Conservation (phyloP, 2,329 filamentous ascomycete genomes). For the Fusarium hostae region DNA sequence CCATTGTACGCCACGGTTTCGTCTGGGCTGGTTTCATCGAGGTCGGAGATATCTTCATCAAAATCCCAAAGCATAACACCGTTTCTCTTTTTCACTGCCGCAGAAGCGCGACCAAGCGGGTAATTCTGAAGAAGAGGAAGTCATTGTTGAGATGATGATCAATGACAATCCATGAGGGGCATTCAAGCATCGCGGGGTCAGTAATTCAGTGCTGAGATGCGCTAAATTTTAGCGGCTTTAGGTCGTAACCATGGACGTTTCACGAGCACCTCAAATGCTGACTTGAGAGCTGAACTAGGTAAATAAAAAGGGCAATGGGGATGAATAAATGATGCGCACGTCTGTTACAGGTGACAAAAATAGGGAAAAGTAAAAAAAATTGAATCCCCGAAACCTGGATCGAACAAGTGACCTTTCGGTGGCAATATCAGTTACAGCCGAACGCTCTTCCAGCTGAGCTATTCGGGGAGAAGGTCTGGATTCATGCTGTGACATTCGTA, state of each 20-base stretch:
- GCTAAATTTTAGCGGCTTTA: background rate
- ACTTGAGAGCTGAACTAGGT: rapidly evolving
- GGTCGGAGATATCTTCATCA: slow-evolving; percentile 2
- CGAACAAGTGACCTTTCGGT: slow-evolving; percentile 41
- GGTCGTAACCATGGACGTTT: rapidly evolving
- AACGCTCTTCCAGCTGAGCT: slow-evolving; percentile 41
- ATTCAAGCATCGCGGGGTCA: background rate
- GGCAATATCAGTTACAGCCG: slow-evolving; percentile 32
- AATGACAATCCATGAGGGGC: background rate
- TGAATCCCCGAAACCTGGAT: slow-evolving; percentile 36
- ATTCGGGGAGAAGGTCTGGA: slow-evolving; percentile 32
- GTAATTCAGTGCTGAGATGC: background rate
- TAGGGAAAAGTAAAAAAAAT: background rate
- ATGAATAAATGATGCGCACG: background rate
- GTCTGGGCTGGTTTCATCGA: background rate
- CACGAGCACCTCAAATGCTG: rapidly evolving
- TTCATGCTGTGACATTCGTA: background rate
- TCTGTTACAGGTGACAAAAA: background rate
- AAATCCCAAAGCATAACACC: background rate
- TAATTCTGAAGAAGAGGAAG: background rate
- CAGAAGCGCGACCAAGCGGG: background rate
- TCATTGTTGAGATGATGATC: background rate
- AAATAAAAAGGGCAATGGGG: background rate
- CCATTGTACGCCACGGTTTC: background rate
- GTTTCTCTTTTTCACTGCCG: background rate